Evolutionary conservation across 257 asterid genomes (phyloP), one percentile per base, ranked within the genome.

Genomic region (Fraxinus cuspidata): DNA sequence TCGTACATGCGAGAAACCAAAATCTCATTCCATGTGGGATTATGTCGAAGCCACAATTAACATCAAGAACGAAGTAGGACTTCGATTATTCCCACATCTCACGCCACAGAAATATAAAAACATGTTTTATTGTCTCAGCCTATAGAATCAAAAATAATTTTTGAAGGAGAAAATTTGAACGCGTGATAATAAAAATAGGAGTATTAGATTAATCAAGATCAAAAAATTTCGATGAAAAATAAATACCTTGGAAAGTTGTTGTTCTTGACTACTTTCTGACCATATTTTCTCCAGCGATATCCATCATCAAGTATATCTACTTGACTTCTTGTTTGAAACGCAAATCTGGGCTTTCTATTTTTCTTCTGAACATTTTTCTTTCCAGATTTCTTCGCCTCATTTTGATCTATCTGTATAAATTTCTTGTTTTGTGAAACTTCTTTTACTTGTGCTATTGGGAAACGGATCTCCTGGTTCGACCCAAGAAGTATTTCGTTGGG

Each of bases 281-380:
- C 96, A 58, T 90, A 89, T 75, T 90, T 90, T 81, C 96, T 85
- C 95, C 95, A 90, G 0, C 92, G 87, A 79, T 88, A 90, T 5
- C 96, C 96, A 71, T 90, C 96, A 47, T 90, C 96, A 25, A 90
- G 96, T 71, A 88, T 87, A 66, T 89, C 94, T 66, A 89, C 92
- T 75, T 79, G 90, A 81, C 92, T 88, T 77, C 90, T 84, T 4
- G 92, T 86, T 70, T 85, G 87, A 28, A 90, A 90, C n/a, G 94
- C 91, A 80, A 81, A 82, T 70, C 81, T 85, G 23, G 84, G 89
- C 77, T 74, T 86, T 74, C 78, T 84, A 23, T 53, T 87, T 81
- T 86, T 86, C 89, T 83, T 87, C 56, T 81, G 78, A 5, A 49
- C 81, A 69, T 65, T 80, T 7, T 6, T 35, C 10, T 35, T 7